Percentiles rank a stretch among this genome's conserved stretches.
phyloP scores from a whole-genome alignment of 345 rosid genomes.

The Murraya koenigii region DNA sequence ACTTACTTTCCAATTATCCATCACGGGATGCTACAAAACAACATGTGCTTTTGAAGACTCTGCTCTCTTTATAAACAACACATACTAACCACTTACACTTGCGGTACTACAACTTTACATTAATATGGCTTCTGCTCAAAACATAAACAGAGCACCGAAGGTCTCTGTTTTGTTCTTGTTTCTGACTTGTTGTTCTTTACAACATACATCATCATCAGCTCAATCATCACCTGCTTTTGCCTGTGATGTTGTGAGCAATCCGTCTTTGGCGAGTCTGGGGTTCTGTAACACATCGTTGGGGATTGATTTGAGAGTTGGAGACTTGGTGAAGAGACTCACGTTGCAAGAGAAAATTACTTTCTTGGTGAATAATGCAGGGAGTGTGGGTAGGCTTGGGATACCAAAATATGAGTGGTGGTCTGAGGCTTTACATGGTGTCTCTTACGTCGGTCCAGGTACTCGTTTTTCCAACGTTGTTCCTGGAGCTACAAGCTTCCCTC shows the following conservation, averaged over 20 bases:
- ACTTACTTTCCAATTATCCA: not conserved
- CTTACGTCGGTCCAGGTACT: conserved; percentile 77
- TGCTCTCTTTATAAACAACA: not conserved
- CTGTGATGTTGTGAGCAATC: conserved; percentile 53
- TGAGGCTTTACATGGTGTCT: conserved; percentile 94
- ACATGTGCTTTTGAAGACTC: conserved; percentile 6
- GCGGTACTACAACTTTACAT: too few species aligned
- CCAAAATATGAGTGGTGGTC: conserved; percentile 97
- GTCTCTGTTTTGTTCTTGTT: conserved; percentile 37
- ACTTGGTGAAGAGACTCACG: conserved; percentile 68
- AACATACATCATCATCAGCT: conserved; percentile 19
- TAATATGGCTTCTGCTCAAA: conserved; percentile 20
- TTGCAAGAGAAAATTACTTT: conserved; percentile 73
- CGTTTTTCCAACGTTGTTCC: conserved; percentile 59
- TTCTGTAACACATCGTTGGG: conserved; percentile 56
- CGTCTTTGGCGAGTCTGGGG: conserved; percentile 44
- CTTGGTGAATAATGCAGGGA: conserved; percentile 49
- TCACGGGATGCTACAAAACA: conserved; percentile 63
- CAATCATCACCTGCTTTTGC: conserved; percentile 68
- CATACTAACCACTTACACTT: too few species aligned
- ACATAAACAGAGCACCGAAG: conserved; percentile 29
- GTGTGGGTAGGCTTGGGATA: conserved; percentile 70
- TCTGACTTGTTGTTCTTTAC: not conserved
- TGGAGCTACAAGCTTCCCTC: conserved; percentile 95
- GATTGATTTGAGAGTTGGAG: conserved; percentile 53